Conservation (phyloP, 2,329 filamentous ascomycete genomes). For the Penicillium frequentans region DNA sequence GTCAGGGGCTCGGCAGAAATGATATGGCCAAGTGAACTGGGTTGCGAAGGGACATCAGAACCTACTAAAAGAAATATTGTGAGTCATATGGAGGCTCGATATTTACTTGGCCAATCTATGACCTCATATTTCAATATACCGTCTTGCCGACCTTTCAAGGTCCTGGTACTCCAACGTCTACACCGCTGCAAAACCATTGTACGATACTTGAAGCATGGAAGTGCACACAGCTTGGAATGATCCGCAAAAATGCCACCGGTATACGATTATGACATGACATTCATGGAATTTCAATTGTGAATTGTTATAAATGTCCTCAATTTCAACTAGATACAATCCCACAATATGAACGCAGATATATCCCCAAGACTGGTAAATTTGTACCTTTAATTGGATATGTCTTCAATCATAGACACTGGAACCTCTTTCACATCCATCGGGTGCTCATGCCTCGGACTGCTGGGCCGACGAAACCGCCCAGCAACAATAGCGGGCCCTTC, state of each 20-base stretch:
- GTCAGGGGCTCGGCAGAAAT: too few species aligned
- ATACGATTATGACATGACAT: not conserved
- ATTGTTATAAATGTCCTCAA: not conserved
- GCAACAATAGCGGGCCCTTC: not conserved
- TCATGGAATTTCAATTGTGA: not conserved
- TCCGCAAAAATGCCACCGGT: not conserved
- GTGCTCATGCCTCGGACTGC: not conserved
- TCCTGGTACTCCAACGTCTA: too few species aligned
- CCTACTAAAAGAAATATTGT: not conserved
- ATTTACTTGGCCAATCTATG: not conserved
- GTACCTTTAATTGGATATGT: not conserved
- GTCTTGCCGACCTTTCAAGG: too few species aligned
- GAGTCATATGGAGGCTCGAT: not conserved
- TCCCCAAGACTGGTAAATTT: not conserved
- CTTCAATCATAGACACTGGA: not conserved
- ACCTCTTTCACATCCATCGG: not conserved
- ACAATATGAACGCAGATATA: not conserved
- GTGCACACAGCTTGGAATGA: too few species aligned
- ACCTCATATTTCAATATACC: not conserved
- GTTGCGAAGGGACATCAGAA: not conserved
- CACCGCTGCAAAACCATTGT: too few species aligned
- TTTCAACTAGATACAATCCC: not conserved
- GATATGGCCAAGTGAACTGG: too few species aligned
- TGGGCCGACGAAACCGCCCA: not conserved
- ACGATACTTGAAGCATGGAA: too few species aligned